Base-by-base conservation (phyloP, 2,329 filamentous ascomycete genomes). In the Aspergillus eucalypticola region DNA sequence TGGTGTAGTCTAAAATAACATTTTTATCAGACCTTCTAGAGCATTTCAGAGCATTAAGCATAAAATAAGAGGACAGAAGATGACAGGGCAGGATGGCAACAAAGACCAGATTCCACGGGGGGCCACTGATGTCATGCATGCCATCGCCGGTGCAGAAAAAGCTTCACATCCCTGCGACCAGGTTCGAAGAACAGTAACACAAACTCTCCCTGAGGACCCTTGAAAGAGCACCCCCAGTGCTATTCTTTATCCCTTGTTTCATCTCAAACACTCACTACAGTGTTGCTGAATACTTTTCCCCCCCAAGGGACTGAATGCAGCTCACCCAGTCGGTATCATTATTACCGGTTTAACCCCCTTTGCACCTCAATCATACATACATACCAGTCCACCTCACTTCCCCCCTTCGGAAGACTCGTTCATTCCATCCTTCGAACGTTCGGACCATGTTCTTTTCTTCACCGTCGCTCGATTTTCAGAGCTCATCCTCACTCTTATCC, bases 51-150 rank as follows among this genome's bases (percentile, higher is more conserved):
- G 11, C 15, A 15, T 29, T 50, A 50, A 50, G 25, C 46, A 50
- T 50, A 50, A 50, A 42, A 49, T 10, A 5, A 19, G n/a, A 50
- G 10, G 4, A 50, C 25, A 3, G 5, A 35, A 1, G 32, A 5
- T 13, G 32, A 35, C 32, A 35, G 32, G n/a, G 46, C 25, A 17
- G 10, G 29, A n/a, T 29, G 27, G 46, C 25, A 32, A 50, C 25
- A 17, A 17, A 29, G 27, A n/a, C n/a, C 15, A 29, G 29, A 50
- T 50, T 27, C 25, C 10, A 19, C n/a, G n/a, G 25, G 15, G 17
- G n/a, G 46, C 46, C 27, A 50, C 53, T 55, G 53, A 55, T 55
- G 53, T 55, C 53, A 55, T 55, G 53, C 23, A 42, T 32, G 25
- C 27, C 46, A 23, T 2, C 41, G 2, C 10, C 41, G 21, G 19